These are phyloP conservation scores for Paecilomyces fulvus DNA, from an alignment of 2,329 filamentous ascomycete species.

Conservation along the genomic window DNA sequence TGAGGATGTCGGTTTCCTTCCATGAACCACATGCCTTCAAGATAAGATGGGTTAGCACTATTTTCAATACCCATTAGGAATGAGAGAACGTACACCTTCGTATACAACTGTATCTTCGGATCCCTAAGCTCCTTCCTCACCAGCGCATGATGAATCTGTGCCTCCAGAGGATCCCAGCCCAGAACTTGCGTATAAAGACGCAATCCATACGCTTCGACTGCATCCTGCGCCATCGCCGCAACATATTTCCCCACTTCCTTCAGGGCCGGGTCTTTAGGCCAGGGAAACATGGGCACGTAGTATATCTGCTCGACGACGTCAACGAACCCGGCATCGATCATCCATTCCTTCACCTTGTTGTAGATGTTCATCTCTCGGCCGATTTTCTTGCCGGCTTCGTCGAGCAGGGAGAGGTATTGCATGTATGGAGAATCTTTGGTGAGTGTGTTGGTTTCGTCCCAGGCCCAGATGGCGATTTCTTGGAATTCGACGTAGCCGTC, in stretches of 20 bases:
- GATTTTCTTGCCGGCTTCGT: background rate
- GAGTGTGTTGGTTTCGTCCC: background rate
- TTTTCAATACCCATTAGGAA: no score
- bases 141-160: conserved; percentile 11
- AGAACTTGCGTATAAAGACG: conserved; percentile 13
- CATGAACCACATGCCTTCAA: background rate
- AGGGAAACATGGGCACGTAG: conserved; percentile 10
- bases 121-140: conserved; percentile 11
- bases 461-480: background rate
- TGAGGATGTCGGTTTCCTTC: background rate
- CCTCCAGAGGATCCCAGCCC: conserved; percentile 9
- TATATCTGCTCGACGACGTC: conserved; percentile 9
- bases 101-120: conserved; percentile 11
- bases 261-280: conserved; percentile 10
- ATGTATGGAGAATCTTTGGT: background rate
- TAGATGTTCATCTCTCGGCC: background rate
- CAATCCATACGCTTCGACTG: conserved; percentile 13
- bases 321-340: conserved; percentile 5
- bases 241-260: conserved; percentile 11
- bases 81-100: conserved; percentile 8
- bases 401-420: background rate
- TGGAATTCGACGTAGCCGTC: background rate
- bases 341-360: background rate
- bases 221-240: conserved; percentile 11
- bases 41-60: background rate